phyloP scores from a whole-genome alignment of 345 rosid genomes.

The Punica granatum region DNA sequence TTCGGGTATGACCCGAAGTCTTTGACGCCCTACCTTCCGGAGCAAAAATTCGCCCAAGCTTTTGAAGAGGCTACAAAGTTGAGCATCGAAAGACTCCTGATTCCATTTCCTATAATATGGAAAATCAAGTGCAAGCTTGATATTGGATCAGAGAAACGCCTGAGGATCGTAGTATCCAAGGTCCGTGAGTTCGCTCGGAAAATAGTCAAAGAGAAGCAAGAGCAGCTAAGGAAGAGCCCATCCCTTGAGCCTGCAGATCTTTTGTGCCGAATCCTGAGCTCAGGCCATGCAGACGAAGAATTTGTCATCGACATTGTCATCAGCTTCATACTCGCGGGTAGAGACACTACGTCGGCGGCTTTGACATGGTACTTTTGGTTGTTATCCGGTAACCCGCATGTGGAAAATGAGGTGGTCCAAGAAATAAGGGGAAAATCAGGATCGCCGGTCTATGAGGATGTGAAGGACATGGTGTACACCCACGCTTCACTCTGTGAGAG shows the following conservation, averaged over 20 bases:
- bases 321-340: conserved; percentile 51
- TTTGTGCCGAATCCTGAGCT: conserved; percentile 39
- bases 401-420: too few species aligned
- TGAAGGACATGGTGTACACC: background rate
- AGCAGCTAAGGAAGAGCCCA: conserved; percentile 11
- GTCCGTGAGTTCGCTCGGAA: conserved; percentile 38
- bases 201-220: conserved; percentile 36
- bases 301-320: conserved; percentile 38
- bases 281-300: conserved; percentile 32
- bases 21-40: conserved; percentile 30
- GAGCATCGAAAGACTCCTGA: conserved; percentile 1
- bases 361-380: conserved; percentile 67
- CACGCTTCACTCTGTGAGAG: background rate
- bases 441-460: conserved; percentile 15
- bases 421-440: too few species aligned
- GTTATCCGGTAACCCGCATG: conserved; percentile 28
- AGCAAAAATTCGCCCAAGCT: conserved; percentile 9
- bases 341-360: conserved; percentile 58
- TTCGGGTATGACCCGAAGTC: conserved; percentile 52
- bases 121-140: conserved; percentile 5
- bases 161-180: conserved; percentile 3
- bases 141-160: conserved; percentile 13
- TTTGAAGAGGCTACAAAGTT: conserved; percentile 6
- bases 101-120: conserved; percentile 14
- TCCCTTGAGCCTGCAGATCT: conserved; percentile 33